Base-by-base conservation (phyloP, 1,284 basidiomycete genomes). In the Cutaneotrichosporon sp. region DNA sequence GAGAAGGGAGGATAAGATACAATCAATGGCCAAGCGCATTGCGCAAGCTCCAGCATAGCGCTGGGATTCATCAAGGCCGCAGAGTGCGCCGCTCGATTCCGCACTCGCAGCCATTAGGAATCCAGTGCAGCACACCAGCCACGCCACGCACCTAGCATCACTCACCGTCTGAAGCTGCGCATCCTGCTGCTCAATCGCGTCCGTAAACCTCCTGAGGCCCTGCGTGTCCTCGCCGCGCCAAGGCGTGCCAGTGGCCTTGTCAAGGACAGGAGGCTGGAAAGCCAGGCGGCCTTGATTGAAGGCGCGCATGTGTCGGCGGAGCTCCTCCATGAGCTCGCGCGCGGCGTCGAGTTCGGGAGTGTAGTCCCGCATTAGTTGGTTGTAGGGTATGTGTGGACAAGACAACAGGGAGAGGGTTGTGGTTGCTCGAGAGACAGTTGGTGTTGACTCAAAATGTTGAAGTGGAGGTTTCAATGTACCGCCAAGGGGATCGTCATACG, bases 151-250 rank as follows among this genome's bases (percentile, higher is more conserved):
- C 14, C 30, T 32, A 34, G 52, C 50, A 22, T 6, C 22, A 68
- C 72, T 49, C 52, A 73, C 72, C 18, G 50, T 32, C 18, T 69
- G 60, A 1, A 74, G 52, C 0, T 62, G 26, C 13, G 55, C 59
- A 14, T 53, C 56, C 49, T 72, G 70, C 40, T 68, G 61, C 34
- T 69, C 63, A 4, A 75, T 38, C 31, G 57, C 52, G 21, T 73
- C 73, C 4, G 70, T 51, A 59, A 69, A 70, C 60, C 71, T 72
- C 51, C 56, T 65, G 32, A 69, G 26, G 14, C 73, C 73, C 42
- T 67, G 68, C 9, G 71, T 67, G 14, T 71, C 71, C 42, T 71
- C 70, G 26, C 68, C 66, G 16, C 58, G 63, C 73, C 73, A 75
- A 34, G 62, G 36, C 5, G 40, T 50, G 32, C 53, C 56, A 1